These are phyloP conservation scores for Pholiota adiposa DNA, from an alignment of 1,284 basidiomycete species.

Conservation along the genomic window DNA sequence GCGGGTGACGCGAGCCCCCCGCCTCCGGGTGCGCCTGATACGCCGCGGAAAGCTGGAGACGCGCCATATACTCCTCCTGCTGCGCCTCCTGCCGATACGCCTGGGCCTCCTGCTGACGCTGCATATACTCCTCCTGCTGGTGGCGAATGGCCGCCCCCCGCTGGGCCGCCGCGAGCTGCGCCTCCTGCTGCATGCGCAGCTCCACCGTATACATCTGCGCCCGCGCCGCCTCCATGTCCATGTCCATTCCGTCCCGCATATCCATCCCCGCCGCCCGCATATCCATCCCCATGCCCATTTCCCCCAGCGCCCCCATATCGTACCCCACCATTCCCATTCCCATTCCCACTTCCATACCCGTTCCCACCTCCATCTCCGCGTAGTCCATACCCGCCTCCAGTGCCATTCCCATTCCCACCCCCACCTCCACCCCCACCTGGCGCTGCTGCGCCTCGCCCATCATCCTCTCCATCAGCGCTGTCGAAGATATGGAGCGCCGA, in stretches of 20 bases:
- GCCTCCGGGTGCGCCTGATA: not conserved
- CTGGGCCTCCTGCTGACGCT: no score
- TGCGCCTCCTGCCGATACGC: no score
- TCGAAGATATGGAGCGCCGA: conserved; percentile 41
- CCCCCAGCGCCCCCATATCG: no score
- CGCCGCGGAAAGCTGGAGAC: not conserved
- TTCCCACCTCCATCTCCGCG: not conserved
- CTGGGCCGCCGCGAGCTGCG: conserved; percentile 5
- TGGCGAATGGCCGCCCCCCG: not conserved
- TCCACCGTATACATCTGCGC: conserved; percentile 16
- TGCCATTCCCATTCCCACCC: not conserved
- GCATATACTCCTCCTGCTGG: conserved; percentile 12
- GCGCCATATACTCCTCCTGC: no score
- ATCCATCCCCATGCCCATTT: no score
- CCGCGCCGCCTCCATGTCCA: not conserved
- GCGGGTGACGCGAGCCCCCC: conserved; percentile 4
- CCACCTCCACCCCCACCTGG: conserved; percentile 1
- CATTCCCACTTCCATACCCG: not conserved
- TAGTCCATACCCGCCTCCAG: not conserved
- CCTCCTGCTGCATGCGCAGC: conserved; percentile 17
- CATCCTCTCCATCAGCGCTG: conserved; percentile 5
- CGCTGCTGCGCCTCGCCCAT: not conserved
- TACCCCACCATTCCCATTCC: not conserved
- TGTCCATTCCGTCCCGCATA: no score
- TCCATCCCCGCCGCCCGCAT: no score